Percentiles rank a stretch among this genome's conserved stretches.
phyloP scores from a whole-genome alignment of 108 stramenopile species.

The Cyclotella kingstonii region DNA sequence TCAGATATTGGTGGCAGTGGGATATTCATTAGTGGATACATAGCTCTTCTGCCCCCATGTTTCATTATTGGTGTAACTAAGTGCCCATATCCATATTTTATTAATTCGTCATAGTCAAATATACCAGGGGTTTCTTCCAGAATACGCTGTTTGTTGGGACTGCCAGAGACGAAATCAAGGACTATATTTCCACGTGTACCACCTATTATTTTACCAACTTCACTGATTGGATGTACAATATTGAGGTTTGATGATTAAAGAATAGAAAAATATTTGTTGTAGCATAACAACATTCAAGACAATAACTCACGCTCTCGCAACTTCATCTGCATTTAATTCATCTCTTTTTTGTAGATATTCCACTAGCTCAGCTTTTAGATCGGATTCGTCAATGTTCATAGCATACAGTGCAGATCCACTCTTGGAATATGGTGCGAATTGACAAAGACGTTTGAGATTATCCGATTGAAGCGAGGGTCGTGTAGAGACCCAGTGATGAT shows the following conservation, averaged over 20 bases:
- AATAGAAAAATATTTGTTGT: neutral
- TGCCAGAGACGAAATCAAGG: constrained; percentile 71
- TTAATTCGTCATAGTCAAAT: constrained; percentile 78
- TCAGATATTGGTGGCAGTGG: constrained; percentile 46
- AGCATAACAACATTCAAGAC: neutral
- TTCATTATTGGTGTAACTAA: constrained; percentile 78
- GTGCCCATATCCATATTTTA: constrained; percentile 64
- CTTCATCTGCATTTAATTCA: constrained; percentile 63
- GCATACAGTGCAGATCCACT: neutral
- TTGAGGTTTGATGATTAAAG: neutral
- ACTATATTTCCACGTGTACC: constrained; percentile 76
- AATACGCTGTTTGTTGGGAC: constrained; percentile 64
- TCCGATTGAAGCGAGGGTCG: too few relatives aligned
- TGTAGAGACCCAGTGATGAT: too few relatives aligned
- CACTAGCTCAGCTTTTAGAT: constrained; percentile 64
- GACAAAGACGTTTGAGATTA: too few relatives aligned
- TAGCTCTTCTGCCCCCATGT: constrained; percentile 65
- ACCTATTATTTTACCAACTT: constrained; percentile 69
- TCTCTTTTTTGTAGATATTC: constrained; percentile 67
- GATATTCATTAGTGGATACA: constrained; percentile 72
- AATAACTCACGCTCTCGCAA: constrained; percentile 51
- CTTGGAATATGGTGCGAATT: too few relatives aligned
- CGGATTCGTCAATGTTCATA: constrained; percentile 19
- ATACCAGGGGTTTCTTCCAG: constrained; percentile 63
- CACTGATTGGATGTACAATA: constrained; percentile 8